A percentile compares a stretch with the other conserved stretches of the same genome.
Conservation (phyloP, 306 rosid genomes). For the Styphnolobium japonicum region DNA sequence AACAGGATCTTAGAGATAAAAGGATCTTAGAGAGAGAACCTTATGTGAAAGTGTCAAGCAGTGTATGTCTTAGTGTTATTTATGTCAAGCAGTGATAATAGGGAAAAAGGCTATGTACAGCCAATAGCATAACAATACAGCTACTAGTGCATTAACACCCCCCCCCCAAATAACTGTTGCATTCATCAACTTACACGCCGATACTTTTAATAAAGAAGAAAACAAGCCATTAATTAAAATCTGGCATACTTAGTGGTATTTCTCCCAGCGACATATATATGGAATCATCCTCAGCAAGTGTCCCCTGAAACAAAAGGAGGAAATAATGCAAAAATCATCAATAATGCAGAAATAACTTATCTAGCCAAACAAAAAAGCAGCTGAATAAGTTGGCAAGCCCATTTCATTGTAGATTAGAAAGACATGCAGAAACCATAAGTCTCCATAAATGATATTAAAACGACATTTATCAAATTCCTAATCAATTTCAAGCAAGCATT, state of each 20-base stretch:
- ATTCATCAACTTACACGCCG: conserved; percentile 27
- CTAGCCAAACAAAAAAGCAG: conserved; percentile 20
- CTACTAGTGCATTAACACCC: background rate
- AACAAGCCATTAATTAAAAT: conserved; percentile 50
- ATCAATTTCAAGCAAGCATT: conserved; percentile 28
- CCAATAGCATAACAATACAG: no score
- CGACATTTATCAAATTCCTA: conserved; percentile 8
- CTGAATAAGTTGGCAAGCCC: conserved; percentile 6
- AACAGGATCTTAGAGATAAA: no score
- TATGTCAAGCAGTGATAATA: no score
- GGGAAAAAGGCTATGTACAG: no score
- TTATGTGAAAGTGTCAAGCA: no score
- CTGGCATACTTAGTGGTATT: conserved; percentile 85
- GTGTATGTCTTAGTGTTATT: no score
- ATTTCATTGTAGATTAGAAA: conserved; percentile 18
- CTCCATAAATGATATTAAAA: conserved; percentile 21
- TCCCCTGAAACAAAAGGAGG: conserved; percentile 61
- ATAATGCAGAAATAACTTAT: background rate
- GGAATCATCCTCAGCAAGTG: conserved; percentile 89
- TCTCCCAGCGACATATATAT: conserved; percentile 97
- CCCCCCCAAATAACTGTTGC: background rate
- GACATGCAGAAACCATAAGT: conserved; percentile 22
- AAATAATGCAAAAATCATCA: conserved; percentile 10
- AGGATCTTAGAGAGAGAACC: no score
- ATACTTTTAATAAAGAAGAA: conserved; percentile 30